phyloP scores from a whole-genome alignment of 352 stramenopile species.

The Globisporangium rhizosaccharum region DNA sequence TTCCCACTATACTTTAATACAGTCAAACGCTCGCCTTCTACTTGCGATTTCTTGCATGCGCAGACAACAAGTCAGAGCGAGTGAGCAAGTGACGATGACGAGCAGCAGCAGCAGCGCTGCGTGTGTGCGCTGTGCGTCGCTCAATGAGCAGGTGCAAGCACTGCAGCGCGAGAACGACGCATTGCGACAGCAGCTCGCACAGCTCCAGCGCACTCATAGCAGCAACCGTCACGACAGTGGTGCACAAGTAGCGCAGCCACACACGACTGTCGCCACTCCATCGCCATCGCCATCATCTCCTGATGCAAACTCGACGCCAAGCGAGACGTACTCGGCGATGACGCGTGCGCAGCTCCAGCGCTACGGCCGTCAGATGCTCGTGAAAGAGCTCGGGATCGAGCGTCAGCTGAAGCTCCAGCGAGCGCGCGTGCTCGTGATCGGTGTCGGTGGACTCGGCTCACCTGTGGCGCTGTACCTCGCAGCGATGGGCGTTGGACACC shows the following conservation, averaged over 20 bases:
- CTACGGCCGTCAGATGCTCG: slow-evolving; percentile 94
- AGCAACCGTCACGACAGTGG: not conserved
- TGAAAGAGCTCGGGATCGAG: slow-evolving; percentile 87
- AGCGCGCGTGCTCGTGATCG: slow-evolving; percentile 88
- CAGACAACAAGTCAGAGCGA: not conserved
- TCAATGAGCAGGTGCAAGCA: slow-evolving; percentile 2
- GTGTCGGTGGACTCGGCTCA: slow-evolving; percentile 94
- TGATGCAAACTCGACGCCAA: not conserved
- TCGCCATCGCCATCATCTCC: not conserved
- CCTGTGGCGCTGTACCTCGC: slow-evolving; percentile 94
- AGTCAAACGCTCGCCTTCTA: not conserved
- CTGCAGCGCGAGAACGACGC: slow-evolving; percentile 14
- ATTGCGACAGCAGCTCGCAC: slow-evolving; percentile 12
- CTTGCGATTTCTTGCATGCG: not conserved
- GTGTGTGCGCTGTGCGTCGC: slow-evolving; percentile 41
- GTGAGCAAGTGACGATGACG: not conserved
- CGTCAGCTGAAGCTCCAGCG: slow-evolving; percentile 83
- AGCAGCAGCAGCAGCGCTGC: not conserved
- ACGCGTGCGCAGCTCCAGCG: slow-evolving; percentile 57
- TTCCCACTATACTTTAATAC: not conserved
- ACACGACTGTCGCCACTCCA: not conserved
- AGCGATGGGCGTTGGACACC: slow-evolving; percentile 88
- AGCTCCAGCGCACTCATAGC: not conserved
- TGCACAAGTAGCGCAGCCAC: not conserved
- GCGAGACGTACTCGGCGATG: slow-evolving; percentile 30